Evolutionary conservation across 2,329 filamentous ascomycete species (phyloP).

Genomic region (Anisogramma anomala): DNA sequence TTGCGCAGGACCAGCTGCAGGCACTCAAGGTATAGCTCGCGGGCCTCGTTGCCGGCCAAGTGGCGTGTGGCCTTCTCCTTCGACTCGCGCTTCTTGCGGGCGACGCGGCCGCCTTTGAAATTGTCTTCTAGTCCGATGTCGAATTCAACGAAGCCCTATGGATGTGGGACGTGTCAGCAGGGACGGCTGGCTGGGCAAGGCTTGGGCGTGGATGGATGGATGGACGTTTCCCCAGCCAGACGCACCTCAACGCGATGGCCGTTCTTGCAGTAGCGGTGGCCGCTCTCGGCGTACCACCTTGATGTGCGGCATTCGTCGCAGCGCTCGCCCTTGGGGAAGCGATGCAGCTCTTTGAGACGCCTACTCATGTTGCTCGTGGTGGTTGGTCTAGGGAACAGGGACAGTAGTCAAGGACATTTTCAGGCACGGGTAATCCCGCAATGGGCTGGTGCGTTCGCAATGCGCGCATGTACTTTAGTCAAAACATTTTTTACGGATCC

Average conservation of each 20-base stretch:
- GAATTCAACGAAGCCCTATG: slow-evolving; percentile 42
- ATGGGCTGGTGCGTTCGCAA: no score
- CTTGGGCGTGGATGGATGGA: no score
- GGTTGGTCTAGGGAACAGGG: background rate
- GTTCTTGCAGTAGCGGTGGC: slow-evolving; percentile 66
- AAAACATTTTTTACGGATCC: no score
- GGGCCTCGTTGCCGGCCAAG: slow-evolving; percentile 55
- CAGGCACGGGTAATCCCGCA: background rate
- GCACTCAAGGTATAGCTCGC: slow-evolving; percentile 69
- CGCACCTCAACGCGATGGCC: slow-evolving; percentile 68
- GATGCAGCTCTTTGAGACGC: slow-evolving; percentile 31
- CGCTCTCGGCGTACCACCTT: slow-evolving; percentile 63
- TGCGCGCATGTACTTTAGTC: no score
- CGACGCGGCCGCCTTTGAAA: slow-evolving; percentile 46
- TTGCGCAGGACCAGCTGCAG: slow-evolving; percentile 76
- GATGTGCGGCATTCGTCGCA: slow-evolving; percentile 58
- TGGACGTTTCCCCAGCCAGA: background rate
- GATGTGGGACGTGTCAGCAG: background rate
- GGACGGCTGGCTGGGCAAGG: background rate
- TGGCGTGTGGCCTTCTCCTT: slow-evolving; percentile 43
- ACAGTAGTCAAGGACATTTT: background rate
- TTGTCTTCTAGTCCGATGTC: slow-evolving; percentile 56
- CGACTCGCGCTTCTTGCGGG: slow-evolving; percentile 46
- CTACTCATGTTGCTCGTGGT: slow-evolving; percentile 27
- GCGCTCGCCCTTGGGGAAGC: slow-evolving; percentile 40